Base-by-base conservation (phyloP, 805 yeast species). In the Lipomyces sp. region DNA sequence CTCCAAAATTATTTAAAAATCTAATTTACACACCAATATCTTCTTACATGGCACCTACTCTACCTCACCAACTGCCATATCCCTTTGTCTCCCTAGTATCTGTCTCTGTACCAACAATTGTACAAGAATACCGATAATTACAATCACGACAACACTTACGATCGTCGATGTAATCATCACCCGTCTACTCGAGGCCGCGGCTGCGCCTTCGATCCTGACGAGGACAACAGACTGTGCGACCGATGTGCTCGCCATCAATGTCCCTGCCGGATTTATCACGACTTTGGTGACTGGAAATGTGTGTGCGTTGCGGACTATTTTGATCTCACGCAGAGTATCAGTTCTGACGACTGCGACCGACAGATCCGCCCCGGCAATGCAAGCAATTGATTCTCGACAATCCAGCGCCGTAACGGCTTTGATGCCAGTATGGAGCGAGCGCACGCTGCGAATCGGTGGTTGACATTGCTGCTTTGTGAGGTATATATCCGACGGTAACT, bases 161-260 rank as follows among this genome's bases (percentile, higher is more conserved):
- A 67, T 57, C 10, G 63, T 57, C 53, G 62, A 53, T 45, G 42
- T 33, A 2, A 69, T 18, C 33, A 60, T 55, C 30, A 30, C 48
- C 18, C 42, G 54, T 30, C 51, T 39, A 5, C 60, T 51, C 37
- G 64, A 59, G 34, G 45, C 60, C 10, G 53, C 62, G 37, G 39
- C 65, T 33, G 18, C 45, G 64, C 32, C 57, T 18, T 77, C 78
- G 2, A 91, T 76, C 64, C 80, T 81, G 64, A 87, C 78, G 7
- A 91, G 86, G 71, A 83, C 86, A 35, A 92, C 84, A 0, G 91
- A 83, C 67, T 89, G 87, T 2, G 95, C 90, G 1, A 93, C 96
- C 42, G 94, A 88, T 0, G 86, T 88, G 30, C 91, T 84, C 2
- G 91, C 94, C 59, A 91, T 77, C 63, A 82, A 82, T 60, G 84